A percentile compares a stretch with the other conserved stretches of the same genome.
These are phyloP conservation scores for Rhizopogon roseolus DNA, from an alignment of 768 basidiomycete species.

Conservation along the genomic window DNA sequence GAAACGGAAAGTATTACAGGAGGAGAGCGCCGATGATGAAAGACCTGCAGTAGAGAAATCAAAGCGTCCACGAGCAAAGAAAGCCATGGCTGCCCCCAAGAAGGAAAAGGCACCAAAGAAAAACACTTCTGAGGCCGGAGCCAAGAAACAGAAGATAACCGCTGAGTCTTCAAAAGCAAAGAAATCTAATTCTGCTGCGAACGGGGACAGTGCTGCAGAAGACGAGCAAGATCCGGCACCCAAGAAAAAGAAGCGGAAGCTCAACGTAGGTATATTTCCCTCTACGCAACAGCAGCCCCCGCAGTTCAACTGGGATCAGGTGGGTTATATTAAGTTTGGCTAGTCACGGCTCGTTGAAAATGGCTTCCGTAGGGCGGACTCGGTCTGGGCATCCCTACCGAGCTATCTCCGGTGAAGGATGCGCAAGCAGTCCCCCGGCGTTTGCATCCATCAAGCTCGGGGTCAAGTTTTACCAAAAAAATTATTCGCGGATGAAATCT, in stretches of 20 bases:
- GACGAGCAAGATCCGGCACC: constrained; percentile 25
- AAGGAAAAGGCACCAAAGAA: constrained; percentile 12
- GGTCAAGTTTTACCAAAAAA: constrained; percentile 1
- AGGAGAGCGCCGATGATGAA: constrained; percentile 15
- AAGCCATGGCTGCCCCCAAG: constrained; percentile 10
- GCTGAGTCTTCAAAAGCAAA: constrained; percentile 13
- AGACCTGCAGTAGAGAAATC: constrained; percentile 20
- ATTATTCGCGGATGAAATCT: constrained; percentile 1
- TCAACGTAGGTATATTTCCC: constrained; percentile 46
- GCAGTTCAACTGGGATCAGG: constrained; percentile 44
- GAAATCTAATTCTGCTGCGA: constrained; percentile 9
- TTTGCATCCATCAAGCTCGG: constrained; percentile 22
- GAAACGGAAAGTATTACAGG: constrained; percentile 32
- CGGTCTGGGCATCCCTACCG: constrained; percentile 59
- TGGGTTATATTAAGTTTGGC: constrained; percentile 13
- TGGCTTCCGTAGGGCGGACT: constrained; percentile 28
- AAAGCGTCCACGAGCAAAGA: constrained; percentile 19
- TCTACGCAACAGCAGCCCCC: constrained; percentile 21
- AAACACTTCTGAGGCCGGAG: constrained; percentile 10
- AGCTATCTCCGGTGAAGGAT: constrained; percentile 63
- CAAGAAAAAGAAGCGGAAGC: constrained; percentile 70
- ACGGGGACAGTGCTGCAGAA: constrained; percentile 10
- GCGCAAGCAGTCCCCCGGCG: constrained; percentile 46
- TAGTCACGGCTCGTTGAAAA: not conserved
- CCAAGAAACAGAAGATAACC: constrained; percentile 15